These are phyloP conservation scores for Ophiostoma pallidulum DNA, from an alignment of 2,329 filamentous ascomycete species.

Conservation along the genomic window DNA sequence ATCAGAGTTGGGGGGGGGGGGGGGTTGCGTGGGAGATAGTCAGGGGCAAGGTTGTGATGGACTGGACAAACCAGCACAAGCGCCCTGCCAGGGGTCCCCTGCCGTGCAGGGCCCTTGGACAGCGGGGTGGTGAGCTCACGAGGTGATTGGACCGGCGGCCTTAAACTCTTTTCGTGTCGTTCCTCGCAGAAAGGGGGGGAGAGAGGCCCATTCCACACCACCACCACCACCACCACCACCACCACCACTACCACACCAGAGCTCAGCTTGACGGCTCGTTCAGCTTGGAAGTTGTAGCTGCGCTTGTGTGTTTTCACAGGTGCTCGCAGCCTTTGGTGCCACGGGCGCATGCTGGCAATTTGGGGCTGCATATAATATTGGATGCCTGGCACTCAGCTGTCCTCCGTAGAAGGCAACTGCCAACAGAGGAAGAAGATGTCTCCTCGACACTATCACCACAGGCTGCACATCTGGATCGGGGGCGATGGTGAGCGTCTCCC, in stretches of 20 bases:
- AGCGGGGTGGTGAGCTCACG: neutral
- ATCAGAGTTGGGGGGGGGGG: no score
- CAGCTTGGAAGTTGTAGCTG: no score
- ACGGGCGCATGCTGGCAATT: constrained; percentile 1
- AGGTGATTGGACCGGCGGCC: neutral
- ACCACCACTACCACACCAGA: neutral
- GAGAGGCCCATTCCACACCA: neutral
- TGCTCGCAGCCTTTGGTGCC: neutral
- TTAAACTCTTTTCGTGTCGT: neutral
- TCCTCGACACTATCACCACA: neutral
- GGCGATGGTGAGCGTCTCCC: no score
- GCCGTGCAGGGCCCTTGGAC: neutral
- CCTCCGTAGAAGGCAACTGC: no score
- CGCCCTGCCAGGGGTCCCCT: neutral
- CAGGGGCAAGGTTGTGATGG: no score
- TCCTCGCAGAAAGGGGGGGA: neutral
- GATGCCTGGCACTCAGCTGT: neutral
- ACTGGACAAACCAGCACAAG: neutral
- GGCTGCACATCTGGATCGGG: no score
- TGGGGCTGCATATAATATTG: neutral
- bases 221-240: neutral
- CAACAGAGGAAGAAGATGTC: no score
- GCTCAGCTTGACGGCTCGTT: no score
- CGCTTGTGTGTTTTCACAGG: no score
- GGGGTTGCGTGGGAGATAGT: no score